A percentile compares a stretch with the other conserved stretches of the same genome.
These are phyloP conservation scores for Cardamine chenopodiifolia DNA, from an alignment of 345 rosid genomes.

Conservation along the genomic window DNA sequence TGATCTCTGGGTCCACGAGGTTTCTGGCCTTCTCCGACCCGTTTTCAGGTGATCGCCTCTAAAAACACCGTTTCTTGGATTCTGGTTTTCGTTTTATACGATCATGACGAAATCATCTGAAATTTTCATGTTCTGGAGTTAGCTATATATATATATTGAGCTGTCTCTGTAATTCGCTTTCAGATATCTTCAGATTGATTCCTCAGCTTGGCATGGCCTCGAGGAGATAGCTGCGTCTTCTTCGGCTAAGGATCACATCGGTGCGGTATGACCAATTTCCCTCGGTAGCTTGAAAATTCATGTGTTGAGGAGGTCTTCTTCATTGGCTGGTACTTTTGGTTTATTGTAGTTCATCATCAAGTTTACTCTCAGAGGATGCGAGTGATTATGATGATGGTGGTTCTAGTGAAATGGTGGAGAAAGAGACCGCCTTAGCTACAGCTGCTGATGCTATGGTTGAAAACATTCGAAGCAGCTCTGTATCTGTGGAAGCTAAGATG, in stretches of 20 bases:
- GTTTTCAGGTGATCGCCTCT: constrained; percentile 61
- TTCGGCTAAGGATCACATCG: constrained; percentile 74
- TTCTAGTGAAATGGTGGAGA: constrained; percentile 56
- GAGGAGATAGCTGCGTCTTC: constrained; percentile 83
- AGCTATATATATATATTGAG: constrained; percentile 10
- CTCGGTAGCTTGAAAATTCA: neutral
- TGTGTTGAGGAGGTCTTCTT: constrained; percentile 8
- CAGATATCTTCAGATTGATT: constrained; percentile 74
- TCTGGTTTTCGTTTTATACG: neutral
- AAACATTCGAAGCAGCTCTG: constrained; percentile 52
- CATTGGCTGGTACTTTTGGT: neutral
- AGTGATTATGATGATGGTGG: constrained; percentile 42
- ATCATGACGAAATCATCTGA: constrained; percentile 4
- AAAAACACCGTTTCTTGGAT: neutral
- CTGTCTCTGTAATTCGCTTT: neutral
- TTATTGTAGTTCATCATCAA: constrained; percentile 67
- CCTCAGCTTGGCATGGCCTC: constrained; percentile 77
- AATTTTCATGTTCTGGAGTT: too few relatives aligned
- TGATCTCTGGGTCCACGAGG: constrained; percentile 76
- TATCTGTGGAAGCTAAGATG: constrained; percentile 60
- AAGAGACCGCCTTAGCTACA: constrained; percentile 71
- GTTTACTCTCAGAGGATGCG: constrained; percentile 65
- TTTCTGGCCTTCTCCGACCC: constrained; percentile 78
- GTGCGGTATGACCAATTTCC: constrained; percentile 60
- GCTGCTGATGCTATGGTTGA: constrained; percentile 66